Evolutionary conservation across 169 alveolate species (phyloP), one percentile per base, ranked within the genome.

Genomic region (Hepatocystis sp.): DNA sequence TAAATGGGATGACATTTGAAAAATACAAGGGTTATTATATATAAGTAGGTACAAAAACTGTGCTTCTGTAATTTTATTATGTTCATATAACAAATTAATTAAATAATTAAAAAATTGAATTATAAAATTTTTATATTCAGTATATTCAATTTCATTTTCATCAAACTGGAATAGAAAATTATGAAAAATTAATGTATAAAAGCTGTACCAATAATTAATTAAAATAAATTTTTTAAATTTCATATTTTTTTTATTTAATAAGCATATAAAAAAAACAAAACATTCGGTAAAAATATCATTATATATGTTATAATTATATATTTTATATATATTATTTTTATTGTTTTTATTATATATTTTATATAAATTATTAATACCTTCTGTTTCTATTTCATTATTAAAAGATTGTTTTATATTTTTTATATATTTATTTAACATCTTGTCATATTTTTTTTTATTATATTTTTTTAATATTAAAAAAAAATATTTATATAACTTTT

Each of bases 381-480:
- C 52, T 32, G 4, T 78, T 15, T 78, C 88, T 23, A 58, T 32
- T 25, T 78, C 88, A 21, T 61, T 47, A 53, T 19, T 47, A 34
- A 49, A 17, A 1, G 44, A 60, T n/a, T 13, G 32, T 5, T 49
- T 21, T 7, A 78, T 61, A 40, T 78, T 53, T 10, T 25, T 60
- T 30, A 78, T 78, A 52, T 78, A 78, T 39, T 44, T 30, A 32
- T 64, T 49, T 42, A 78, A 7, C 88, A 78, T 78, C 47, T 46
- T 61, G 21, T 51, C 28, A 47, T 78, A 78, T 61, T 47, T 60
- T 49, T 78, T 65, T 46, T 32, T 47, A 47, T 78, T 78, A 65
- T 61, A 61, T 23, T 78, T 78, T 60, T 49, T 60, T 55, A 78
- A 61, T 36, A 78, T 36, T 15, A 78, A 60, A 78, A 78, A 78